Percentiles rank a stretch among this genome's conserved stretches.
phyloP scores from a whole-genome alignment of 176 grass and related monocot species.

The Melocanna baccifera region DNA sequence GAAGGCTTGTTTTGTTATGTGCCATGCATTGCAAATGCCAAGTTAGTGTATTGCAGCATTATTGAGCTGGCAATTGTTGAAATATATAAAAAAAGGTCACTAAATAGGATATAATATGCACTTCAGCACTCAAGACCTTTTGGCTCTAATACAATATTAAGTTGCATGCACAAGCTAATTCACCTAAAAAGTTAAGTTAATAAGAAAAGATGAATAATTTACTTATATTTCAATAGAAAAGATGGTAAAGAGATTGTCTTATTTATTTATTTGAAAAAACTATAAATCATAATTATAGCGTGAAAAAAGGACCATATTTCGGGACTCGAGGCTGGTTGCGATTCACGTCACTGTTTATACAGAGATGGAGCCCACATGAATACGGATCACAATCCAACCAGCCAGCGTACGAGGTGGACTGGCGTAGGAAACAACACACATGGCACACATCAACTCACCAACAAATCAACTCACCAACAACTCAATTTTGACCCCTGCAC shows the following conservation, averaged over 20 bases:
- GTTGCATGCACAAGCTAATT: accelerated
- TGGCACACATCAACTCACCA: not conserved
- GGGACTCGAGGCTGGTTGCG: too few relatives aligned
- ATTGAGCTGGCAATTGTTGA: not conserved
- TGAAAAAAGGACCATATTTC: too few relatives aligned
- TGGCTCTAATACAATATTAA: too few relatives aligned
- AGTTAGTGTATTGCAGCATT: not conserved
- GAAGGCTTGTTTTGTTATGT: not conserved
- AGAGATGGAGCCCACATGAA: too few relatives aligned
- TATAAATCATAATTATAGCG: too few relatives aligned
- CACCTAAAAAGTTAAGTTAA: too few relatives aligned
- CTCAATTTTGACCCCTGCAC: not conserved
- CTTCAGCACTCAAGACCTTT: too few relatives aligned
- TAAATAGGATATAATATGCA: not conserved
- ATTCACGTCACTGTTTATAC: too few relatives aligned
- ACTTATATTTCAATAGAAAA: too few relatives aligned
- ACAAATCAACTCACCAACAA: not conserved
- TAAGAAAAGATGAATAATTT: accelerated
- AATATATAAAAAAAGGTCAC: not conserved
- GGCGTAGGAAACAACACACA: not conserved
- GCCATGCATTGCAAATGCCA: not conserved
- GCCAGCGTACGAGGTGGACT: not conserved
- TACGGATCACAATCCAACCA: too few relatives aligned
- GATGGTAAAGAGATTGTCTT: too few relatives aligned
- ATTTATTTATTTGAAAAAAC: too few relatives aligned